Evolutionary conservation across 768 basidiomycete genomes (phyloP), one percentile per base, ranked within the genome.

Genomic region (Royoungia palumana): DNA sequence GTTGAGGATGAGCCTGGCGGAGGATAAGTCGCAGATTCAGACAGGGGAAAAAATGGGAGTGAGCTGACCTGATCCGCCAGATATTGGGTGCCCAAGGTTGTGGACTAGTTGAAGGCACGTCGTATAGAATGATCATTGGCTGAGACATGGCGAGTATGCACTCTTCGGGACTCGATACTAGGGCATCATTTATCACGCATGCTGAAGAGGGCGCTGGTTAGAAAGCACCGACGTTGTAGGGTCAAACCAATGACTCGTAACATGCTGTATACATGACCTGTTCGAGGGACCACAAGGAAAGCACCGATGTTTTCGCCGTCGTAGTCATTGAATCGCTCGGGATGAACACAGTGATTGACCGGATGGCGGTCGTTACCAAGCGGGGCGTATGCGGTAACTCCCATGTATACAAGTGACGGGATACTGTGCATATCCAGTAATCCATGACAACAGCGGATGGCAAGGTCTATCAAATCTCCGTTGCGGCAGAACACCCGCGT

Each of bases 81-180:
- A 84, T 70, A 53, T 85, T 85, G 24, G 87, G 87, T 44, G 82
- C 81, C 86, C 86, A 89, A n/a, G 85, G 76, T 45, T 84, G 81
- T 2, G 80, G 72, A 9, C 72, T 74, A 41, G 72, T 72, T 10
- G 83, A 81, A 28, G 76, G 80, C 19, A 82, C 73, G 53, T 89
- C 87, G 61, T 87, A 89, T 14, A 89, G 70, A 14, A 72, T 79
- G 51, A 89, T 82, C 40, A 71, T 66, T 12, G 82, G 78, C 44
- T 71, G 71, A 46, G 75, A 64, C 74, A 76, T 75, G 41, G 46
- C 41, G 20, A 35, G 42, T 11, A 36, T 28, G 39, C 12, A 35
- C 25, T 40, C n/a, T 4, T 32, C 17, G 17, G 37, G 20, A 35
- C 16, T 16, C n/a, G 41, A 30, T 32, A 4, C 16, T 22, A 24